Percentiles rank a stretch among this genome's conserved stretches.
Conservation (phyloP, 2,329 filamentous ascomycete genomes). For the Talaromyces sp. region DNA sequence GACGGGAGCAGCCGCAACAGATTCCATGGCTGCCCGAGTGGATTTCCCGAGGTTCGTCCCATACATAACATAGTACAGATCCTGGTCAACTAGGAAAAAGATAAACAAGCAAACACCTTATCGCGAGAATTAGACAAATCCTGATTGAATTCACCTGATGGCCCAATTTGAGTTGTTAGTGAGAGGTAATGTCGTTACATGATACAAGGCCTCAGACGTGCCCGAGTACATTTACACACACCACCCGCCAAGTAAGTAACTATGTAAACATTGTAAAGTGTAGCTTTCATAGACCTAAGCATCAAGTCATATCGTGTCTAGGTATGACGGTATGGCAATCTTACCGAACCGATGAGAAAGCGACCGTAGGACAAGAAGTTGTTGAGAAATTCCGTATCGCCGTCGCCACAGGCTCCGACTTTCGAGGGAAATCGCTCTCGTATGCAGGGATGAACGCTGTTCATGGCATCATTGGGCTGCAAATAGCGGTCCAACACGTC, state of each 20-base stretch:
- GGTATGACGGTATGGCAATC: not conserved
- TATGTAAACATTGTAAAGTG: too few relatives aligned
- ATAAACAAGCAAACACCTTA: not conserved
- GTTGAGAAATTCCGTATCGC: not conserved
- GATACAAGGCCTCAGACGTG: not conserved
- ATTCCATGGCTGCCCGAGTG: conserved; percentile 16
- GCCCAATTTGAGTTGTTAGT: not conserved
- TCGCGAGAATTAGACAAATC: not conserved
- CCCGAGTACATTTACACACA: not conserved
- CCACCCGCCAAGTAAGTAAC: not conserved
- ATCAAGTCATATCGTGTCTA: not conserved
- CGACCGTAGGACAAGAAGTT: not conserved
- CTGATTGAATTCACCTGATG: not conserved
- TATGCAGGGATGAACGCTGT: conserved; percentile 18
- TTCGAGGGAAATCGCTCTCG: not conserved
- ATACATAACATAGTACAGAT: not conserved
- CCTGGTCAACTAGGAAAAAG: conserved; percentile 1
- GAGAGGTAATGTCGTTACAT: not conserved
- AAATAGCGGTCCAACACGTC: conserved; percentile 18
- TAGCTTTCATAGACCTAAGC: not conserved
- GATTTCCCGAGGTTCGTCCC: not conserved
- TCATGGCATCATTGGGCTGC: conserved; percentile 18
- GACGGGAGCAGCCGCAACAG: conserved; percentile 11
- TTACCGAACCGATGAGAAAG: not conserved
- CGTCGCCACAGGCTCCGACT: not conserved